A percentile compares a stretch with the other conserved stretches of the same genome.
These are phyloP conservation scores for Suhomyces taliae DNA, from an alignment of 1,139 yeast species.

Conservation along the genomic window DNA sequence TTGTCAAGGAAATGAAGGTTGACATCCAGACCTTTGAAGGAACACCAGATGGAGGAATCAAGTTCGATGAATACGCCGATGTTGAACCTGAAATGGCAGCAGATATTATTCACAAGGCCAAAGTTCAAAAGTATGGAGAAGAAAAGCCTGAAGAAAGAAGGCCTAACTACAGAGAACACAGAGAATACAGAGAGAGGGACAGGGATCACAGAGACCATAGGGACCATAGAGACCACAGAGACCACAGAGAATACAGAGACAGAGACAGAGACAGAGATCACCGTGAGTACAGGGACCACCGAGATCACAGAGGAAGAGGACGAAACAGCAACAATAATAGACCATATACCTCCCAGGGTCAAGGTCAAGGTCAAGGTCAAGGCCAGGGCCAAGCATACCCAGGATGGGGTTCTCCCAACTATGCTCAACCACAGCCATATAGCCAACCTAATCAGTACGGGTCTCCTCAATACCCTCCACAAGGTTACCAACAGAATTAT, in stretches of 20 bases:
- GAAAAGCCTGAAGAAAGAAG: conserved; percentile 1
- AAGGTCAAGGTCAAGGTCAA: neutral
- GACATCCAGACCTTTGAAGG: conserved; percentile 75
- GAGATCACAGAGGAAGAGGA: conserved; percentile 2
- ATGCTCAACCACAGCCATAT: conserved; percentile 13
- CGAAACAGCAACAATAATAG: neutral
- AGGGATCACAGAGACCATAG: neutral
- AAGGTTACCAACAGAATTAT: conserved; percentile 17
- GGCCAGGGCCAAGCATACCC: neutral
- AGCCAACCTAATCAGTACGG: conserved; percentile 11
- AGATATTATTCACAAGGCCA: conserved; percentile 40
- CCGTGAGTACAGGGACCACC: neutral
- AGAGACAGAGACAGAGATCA: conserved; percentile 1
- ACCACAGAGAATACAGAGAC: neutral
- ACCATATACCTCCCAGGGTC: neutral
- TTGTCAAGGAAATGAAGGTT: conserved; percentile 59
- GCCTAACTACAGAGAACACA: neutral
- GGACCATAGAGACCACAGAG: neutral
- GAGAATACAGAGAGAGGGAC: conserved; percentile 1
- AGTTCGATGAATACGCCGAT: conserved; percentile 78
- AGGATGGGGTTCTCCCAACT: neutral
- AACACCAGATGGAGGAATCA: conserved; percentile 67
- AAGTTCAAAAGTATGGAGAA: conserved; percentile 23
- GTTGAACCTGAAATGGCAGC: conserved; percentile 67
- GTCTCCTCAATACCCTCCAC: conserved; percentile 5